A percentile compares a stretch with the other conserved stretches of the same genome.
phyloP scores from a whole-genome alignment of 495 filamentous ascomycete genomes.

The Hypomontagnella submonticulosa region DNA sequence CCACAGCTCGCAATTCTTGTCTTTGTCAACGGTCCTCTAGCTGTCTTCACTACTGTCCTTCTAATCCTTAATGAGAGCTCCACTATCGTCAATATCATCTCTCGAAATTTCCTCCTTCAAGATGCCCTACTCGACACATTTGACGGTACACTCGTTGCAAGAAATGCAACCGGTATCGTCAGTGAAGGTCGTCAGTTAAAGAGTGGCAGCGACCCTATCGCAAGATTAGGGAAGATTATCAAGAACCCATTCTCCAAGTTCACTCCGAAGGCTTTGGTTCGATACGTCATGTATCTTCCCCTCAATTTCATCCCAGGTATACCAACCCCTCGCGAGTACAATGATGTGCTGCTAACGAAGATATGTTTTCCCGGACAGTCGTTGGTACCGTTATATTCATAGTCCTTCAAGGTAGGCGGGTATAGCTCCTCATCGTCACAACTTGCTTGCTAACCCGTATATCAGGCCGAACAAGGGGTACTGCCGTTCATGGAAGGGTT shows the following conservation, averaged over 20 bases:
- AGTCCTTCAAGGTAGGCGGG: slow-evolving; percentile 71
- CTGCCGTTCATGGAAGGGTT: slow-evolving; percentile 51
- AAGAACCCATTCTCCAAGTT: slow-evolving; percentile 76
- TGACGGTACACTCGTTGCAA: slow-evolving; percentile 77
- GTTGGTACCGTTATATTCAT: slow-evolving; percentile 86
- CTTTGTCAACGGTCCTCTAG: slow-evolving; percentile 87
- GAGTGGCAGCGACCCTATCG: slow-evolving; percentile 67
- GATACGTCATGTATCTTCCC: slow-evolving; percentile 84
- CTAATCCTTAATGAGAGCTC: slow-evolving; percentile 86
- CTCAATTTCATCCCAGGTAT: slow-evolving; percentile 85
- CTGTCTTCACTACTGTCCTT: slow-evolving; percentile 78
- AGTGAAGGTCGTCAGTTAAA: slow-evolving; percentile 78
- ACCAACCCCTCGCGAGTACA: neutral
- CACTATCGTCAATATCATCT: slow-evolving; percentile 77
- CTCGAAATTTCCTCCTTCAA: slow-evolving; percentile 79
- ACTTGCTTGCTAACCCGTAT: slow-evolving; percentile 23
- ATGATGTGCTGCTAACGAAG: slow-evolving; percentile 9
- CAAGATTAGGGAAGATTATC: slow-evolving; percentile 76
- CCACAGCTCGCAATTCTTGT: slow-evolving; percentile 85
- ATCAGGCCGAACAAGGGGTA: slow-evolving; percentile 54
- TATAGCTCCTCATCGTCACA: neutral
- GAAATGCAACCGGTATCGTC: slow-evolving; percentile 68
- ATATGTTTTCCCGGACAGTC: slow-evolving; percentile 57
- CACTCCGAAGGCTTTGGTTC: slow-evolving; percentile 70
- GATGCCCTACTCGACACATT: slow-evolving; percentile 90